Percentiles rank a stretch among this genome's conserved stretches.
phyloP scores from a whole-genome alignment of 129 eudicot species.

The Ambrosia trifida region DNA sequence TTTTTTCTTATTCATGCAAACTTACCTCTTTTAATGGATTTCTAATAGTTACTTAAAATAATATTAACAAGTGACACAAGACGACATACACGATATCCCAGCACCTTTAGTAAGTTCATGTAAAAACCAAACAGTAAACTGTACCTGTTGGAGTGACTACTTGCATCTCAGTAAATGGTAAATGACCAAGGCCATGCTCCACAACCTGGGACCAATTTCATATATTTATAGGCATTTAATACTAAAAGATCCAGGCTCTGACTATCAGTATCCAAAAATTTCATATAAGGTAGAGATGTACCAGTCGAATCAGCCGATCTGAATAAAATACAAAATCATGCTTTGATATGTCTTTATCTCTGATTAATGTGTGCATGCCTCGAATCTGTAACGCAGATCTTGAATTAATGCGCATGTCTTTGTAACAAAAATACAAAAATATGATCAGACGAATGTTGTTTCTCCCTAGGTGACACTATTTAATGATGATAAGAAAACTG shows the following conservation, averaged over 20 bases:
- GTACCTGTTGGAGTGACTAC: slow-evolving; percentile 90
- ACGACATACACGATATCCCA: slow-evolving; percentile 6
- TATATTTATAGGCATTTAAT: background rate
- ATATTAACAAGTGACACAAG: background rate
- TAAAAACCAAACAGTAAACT: background rate
- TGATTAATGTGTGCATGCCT: slow-evolving; percentile 98
- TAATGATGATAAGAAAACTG: background rate
- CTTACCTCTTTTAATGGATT: slow-evolving; percentile 3
- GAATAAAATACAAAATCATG: slow-evolving; percentile 97
- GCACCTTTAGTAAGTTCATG: background rate
- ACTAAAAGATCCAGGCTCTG: background rate
- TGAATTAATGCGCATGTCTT: background rate
- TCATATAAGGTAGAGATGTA: slow-evolving; percentile 31
- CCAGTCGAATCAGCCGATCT: slow-evolving; percentile 93
- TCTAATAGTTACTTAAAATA: background rate
- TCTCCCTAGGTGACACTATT: background rate
- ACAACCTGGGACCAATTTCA: slow-evolving; percentile 64
- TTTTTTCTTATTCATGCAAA: background rate
- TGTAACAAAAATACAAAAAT: background rate
- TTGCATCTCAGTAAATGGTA: slow-evolving; percentile 95
- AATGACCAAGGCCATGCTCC: slow-evolving; percentile 98
- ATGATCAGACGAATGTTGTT: slow-evolving; percentile 8
- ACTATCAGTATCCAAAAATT: slow-evolving; percentile 7
- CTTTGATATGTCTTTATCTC: slow-evolving; percentile 81
- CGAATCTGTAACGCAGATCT: slow-evolving; percentile 62